Evolutionary conservation across 2,329 filamentous ascomycete species (phyloP), one percentile per base, ranked within the genome.

Genomic region (Ophiognomonia clavigignenti-juglandacearum): DNA sequence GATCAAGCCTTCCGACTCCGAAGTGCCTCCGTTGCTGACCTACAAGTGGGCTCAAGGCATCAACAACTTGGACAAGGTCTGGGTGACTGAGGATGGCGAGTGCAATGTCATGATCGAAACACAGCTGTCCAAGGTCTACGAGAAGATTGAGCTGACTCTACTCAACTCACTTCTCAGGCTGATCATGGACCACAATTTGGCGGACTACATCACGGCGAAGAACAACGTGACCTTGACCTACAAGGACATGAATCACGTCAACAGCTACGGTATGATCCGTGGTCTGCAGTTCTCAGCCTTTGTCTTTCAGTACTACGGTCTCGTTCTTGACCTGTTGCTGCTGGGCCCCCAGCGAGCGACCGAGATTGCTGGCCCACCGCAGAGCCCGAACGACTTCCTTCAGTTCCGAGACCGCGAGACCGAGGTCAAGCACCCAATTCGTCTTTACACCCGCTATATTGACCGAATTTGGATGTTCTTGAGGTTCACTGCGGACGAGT

Each of bases 11-110:
- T 97, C 93, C 0, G 93, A 98, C 63, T 96, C 92, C 0, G 95
- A 98, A 66, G 93, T 98, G 1, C 93, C 95, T 3, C 93, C 93
- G 22, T 73, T 98, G 14, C 71, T 98, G 50, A 88, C 88, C 0
- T 98, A 98, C 76, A 98, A 98, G 68, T 98, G 95, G 95, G 91
- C 93, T 1, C 95, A 98, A 64, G 93, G 93, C 42, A 97, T 98
- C 74, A 98, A 98, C 74, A 98, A 98, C 62, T 73, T 98, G 39
- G 87, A 90, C 59, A 88, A 89, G 56, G 91, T 98, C 23, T 98
- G 93, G 93, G 88, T 95, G 60, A 87, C 88, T 18, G 82, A 88
- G 37, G 86, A 97, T 58, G 93, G 93, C 53, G 91, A 98, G 66
- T 97, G 92, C 67, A 96, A 96, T 57, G 93, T 98, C 53, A 90